Base-by-base conservation (phyloP, 306 rosid genomes). In the Citrullus amarus region DNA sequence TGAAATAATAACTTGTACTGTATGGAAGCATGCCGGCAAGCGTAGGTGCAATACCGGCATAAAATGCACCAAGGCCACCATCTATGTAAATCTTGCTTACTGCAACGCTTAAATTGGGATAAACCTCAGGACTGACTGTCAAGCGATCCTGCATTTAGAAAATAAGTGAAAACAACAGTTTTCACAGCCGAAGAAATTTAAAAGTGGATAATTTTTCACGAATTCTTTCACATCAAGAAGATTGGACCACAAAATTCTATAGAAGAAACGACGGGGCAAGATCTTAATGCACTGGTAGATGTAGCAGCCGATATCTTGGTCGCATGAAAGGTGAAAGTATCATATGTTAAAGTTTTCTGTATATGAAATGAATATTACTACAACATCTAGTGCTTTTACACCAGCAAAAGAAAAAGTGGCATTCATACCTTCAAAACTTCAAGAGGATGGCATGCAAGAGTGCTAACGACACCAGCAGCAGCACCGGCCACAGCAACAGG, bases 401-500 rank as follows among this genome's bases (percentile, higher is more conserved):
- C 50, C 28, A 66, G 6, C 43, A 39, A 36, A 46, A 72, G 79
- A 13, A 58, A 12, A 55, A 3, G 18, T 28, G 67, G 25, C 25
- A 25, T 10, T 66, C 58, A 66, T 91, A 94, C 98, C 98, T 95
- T 95, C 78, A 95, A 84, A 82, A 95, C 98, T 86, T 95, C 98
- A 2, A 95, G 96, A 80, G 98, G 98, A 82, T 95, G 98, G 79
- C 98, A 95, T 34, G 25, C 86, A 71, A 95, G 88, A 46, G 98
- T 89, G 89, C 98, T 85, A 61, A 88, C 85, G 15, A 91, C 32
- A 81, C 98, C 98, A 32, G 98, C 97, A 80, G 98, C 96, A 17
- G 98, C 98, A 60, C 98, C 98, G 34, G 90, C 98, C 61, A 92
- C 89, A 20, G 98, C 98, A 72, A 88, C 87, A 0, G 98, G 98